Conservation (phyloP, 2,329 filamentous ascomycete genomes). For the Paecilomyces fulvus region DNA sequence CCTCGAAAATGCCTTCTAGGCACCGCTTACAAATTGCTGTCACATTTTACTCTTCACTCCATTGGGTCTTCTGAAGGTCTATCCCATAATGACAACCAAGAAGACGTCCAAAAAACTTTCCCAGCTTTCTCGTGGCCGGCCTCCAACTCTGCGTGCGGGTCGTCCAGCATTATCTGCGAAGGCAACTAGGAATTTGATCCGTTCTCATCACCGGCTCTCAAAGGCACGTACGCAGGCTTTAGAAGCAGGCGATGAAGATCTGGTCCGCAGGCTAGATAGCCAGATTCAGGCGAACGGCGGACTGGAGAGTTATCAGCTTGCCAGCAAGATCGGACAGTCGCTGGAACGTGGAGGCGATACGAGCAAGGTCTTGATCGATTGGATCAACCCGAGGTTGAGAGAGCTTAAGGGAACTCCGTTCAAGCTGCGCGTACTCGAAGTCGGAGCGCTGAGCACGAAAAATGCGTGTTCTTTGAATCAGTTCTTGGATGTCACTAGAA, state of each 20-base stretch:
- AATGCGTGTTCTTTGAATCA: slow-evolving; percentile 74
- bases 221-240: slow-evolving; percentile 48
- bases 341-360: slow-evolving; percentile 55
- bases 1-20: neutral
- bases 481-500: slow-evolving; percentile 66
- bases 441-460: slow-evolving; percentile 73
- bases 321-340: slow-evolving; percentile 55
- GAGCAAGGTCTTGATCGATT: slow-evolving; percentile 50
- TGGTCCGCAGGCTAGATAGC: slow-evolving; percentile 36
- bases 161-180: slow-evolving; percentile 44
- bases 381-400: slow-evolving; percentile 37
- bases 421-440: slow-evolving; percentile 65
- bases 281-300: slow-evolving; percentile 51
- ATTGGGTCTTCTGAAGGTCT: neutral
- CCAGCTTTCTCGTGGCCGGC: slow-evolving; percentile 38
- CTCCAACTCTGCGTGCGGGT: slow-evolving; percentile 31
- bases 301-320: slow-evolving; percentile 52
- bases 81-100: slow-evolving; percentile 19
- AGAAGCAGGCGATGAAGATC: slow-evolving; percentile 34
- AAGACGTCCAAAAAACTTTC: slow-evolving; percentile 24
- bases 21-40: neutral
- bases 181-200: slow-evolving; percentile 50
- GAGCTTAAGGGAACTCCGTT: slow-evolving; percentile 13
- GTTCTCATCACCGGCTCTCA: slow-evolving; percentile 51
- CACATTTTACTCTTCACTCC: neutral